A percentile compares a stretch with the other conserved stretches of the same genome.
phyloP scores from a whole-genome alignment of 176 grass and related monocot genomes.

The Canna indica region DNA sequence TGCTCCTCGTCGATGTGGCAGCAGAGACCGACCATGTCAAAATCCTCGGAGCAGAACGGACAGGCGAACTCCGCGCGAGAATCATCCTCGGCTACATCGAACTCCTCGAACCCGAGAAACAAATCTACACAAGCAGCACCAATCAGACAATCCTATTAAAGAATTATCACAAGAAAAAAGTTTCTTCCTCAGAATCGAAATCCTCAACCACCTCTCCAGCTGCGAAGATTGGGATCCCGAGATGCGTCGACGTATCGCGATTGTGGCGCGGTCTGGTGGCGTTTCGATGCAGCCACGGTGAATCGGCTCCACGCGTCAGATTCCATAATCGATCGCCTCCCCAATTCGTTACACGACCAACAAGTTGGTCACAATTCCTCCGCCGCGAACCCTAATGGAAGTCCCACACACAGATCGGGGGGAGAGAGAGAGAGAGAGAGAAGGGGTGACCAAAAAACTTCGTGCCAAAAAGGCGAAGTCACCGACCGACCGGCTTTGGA shows the following conservation, averaged over 20 bases:
- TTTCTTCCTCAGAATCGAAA: not conserved
- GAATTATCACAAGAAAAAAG: not conserved
- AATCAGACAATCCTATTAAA: not conserved
- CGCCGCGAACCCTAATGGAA: not conserved
- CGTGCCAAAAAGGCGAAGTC: not conserved
- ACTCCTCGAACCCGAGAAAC: constrained; percentile 27
- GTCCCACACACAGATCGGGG: not conserved
- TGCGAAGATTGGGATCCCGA: constrained; percentile 1
- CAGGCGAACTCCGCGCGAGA: constrained; percentile 20
- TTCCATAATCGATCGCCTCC: constrained; percentile 16
- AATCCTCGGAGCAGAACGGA: constrained; percentile 31
- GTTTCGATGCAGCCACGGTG: constrained; percentile 16
- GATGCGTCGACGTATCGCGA: constrained; percentile 20
- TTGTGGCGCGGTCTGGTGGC: constrained; percentile 21
- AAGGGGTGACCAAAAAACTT: not conserved
- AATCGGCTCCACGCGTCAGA: constrained; percentile 29
- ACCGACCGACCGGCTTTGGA: not conserved
- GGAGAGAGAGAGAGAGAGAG: not conserved
- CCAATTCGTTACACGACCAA: not conserved
- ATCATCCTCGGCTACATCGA: constrained; percentile 22
- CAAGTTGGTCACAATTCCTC: not conserved
- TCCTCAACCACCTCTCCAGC: constrained; percentile 4
- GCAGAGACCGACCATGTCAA: constrained; percentile 31
- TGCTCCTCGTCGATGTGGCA: constrained; percentile 40
- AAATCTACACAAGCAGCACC: constrained; percentile 16